Evolutionary conservation across 139 green algal genomes (phyloP).

Genomic region (Chlorella sorokiniana): DNA sequence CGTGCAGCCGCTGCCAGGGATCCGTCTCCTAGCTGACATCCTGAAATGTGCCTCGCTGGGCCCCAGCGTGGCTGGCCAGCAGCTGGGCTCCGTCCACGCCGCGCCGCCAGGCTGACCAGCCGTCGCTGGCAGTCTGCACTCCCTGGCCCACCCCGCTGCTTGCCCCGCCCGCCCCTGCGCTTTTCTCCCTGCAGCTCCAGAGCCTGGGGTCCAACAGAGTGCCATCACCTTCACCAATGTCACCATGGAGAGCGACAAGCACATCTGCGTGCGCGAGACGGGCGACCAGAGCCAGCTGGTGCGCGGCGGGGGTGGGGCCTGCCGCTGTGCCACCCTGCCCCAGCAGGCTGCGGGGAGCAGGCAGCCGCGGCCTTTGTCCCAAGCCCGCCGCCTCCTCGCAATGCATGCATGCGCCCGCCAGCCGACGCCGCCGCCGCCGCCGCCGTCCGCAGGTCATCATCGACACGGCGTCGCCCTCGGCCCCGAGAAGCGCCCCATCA

Average conservation of each 20-base stretch:
- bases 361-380: no score
- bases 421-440: neutral
- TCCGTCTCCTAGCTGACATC: no score
- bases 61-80: no score
- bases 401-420: neutral
- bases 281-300: constrained; percentile 54
- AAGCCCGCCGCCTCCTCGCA: neutral
- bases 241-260: constrained; percentile 97
- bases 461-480: constrained; percentile 80
- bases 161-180: neutral
- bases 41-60: no score
- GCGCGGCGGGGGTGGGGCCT: neutral
- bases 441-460: constrained; percentile 80
- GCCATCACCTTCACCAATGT: constrained; percentile 98
- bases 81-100: no score
- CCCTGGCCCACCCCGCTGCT: neutral
- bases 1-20: no score
- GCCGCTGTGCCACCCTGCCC: neutral
- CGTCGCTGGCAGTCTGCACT: no score
- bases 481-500: constrained; percentile 92
- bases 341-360: neutral
- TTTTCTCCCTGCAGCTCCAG: constrained; percentile 77
- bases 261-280: constrained; percentile 94
- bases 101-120: neutral
- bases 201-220: constrained; percentile 86